Conservation (phyloP, 2,329 filamentous ascomycete genomes). For the Penicillium italicum region DNA sequence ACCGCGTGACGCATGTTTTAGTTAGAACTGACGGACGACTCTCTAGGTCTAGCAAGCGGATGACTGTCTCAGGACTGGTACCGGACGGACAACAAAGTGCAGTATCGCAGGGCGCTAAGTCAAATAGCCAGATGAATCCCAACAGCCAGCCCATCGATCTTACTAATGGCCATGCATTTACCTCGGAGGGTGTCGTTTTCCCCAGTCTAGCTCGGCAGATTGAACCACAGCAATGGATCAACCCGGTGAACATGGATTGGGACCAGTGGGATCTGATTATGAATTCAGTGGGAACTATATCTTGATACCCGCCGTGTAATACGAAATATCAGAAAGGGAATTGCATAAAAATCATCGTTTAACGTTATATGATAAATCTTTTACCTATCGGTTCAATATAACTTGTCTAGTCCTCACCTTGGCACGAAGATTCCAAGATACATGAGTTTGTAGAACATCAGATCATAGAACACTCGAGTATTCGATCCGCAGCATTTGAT, state of each 20-base stretch:
- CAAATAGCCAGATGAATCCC: background rate
- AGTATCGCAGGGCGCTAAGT: background rate
- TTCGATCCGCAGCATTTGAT: too few relatives aligned
- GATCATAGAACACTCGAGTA: too few relatives aligned
- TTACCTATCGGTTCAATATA: background rate
- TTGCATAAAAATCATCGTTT: background rate
- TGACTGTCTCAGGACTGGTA: too few relatives aligned
- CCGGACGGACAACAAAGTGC: too few relatives aligned
- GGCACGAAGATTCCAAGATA: too few relatives aligned
- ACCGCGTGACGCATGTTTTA: background rate
- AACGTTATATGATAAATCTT: background rate
- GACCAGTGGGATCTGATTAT: background rate
- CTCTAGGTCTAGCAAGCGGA: too few relatives aligned
- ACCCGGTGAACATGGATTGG: background rate
- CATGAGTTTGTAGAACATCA: too few relatives aligned
- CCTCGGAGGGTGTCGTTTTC: background rate
- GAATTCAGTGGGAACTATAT: background rate
- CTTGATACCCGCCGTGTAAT: background rate
- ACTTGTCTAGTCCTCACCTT: too few relatives aligned
- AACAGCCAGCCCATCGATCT: background rate
- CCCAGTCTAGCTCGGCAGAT: background rate
- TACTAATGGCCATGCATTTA: background rate
- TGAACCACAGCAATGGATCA: background rate
- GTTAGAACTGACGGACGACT: too few relatives aligned
- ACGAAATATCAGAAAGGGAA: too few relatives aligned